phyloP scores from a whole-genome alignment of 179 eudicot species.

The Beta macrorhiza region DNA sequence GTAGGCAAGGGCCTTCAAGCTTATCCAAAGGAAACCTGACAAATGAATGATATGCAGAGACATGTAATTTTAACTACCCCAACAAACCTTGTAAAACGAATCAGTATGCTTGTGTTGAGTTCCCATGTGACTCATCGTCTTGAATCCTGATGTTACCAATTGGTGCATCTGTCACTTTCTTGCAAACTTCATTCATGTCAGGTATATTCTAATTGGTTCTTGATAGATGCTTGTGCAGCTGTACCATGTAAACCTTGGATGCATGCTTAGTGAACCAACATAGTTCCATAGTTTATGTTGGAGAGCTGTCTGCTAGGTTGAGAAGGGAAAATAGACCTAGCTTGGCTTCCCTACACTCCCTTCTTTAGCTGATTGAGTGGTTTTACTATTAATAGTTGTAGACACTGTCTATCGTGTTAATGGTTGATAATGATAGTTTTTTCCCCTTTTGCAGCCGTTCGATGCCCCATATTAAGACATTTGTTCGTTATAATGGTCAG shows the following conservation, averaged over 20 bases:
- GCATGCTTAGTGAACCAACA: neutral
- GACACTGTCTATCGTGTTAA: neutral
- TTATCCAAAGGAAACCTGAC: neutral
- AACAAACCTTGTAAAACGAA: neutral
- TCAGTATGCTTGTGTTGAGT: constrained; percentile 9
- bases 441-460: constrained; percentile 62
- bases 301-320: neutral
- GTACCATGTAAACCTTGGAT: neutral
- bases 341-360: neutral
- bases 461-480: constrained; percentile 98
- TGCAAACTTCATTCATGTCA: neutral
- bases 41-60: no score
- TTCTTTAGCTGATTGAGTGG: neutral
- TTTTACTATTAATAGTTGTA: neutral
- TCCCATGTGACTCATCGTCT: neutral
- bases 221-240: neutral
- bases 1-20: neutral
- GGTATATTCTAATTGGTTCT: neutral
- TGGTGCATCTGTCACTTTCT: constrained; percentile 1
- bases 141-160: neutral
- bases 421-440: constrained; percentile 11
- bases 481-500: constrained; percentile 81
- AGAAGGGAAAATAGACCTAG: neutral
- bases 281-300: neutral
- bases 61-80: neutral